A percentile compares a stretch with the other conserved stretches of the same genome.
These are phyloP conservation scores for Lipomyces yamadae DNA, from an alignment of 805 yeast species.

Conservation along the genomic window DNA sequence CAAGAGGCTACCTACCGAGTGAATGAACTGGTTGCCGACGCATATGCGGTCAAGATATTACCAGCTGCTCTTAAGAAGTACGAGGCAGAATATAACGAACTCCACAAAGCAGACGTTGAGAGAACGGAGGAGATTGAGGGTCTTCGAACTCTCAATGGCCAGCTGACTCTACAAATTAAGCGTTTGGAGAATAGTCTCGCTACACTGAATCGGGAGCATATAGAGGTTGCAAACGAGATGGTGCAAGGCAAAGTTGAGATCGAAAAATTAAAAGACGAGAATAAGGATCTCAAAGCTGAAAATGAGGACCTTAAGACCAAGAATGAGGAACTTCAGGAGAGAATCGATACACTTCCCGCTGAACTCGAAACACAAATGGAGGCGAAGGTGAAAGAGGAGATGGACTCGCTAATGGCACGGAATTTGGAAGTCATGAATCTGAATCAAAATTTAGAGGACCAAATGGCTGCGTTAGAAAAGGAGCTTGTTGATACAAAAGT, in stretches of 20 bases:
- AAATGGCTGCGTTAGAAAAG: constrained; percentile 52
- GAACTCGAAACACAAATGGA: constrained; percentile 43
- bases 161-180: constrained; percentile 71
- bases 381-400: constrained; percentile 52
- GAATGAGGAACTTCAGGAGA: constrained; percentile 53
- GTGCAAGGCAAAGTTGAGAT: constrained; percentile 75
- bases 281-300: constrained; percentile 59
- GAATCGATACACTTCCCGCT: constrained; percentile 33
- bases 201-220: constrained; percentile 77
- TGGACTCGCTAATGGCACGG: constrained; percentile 63
- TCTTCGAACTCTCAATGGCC: constrained; percentile 68
- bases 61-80: constrained; percentile 76
- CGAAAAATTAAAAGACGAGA: constrained; percentile 78
- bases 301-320: constrained; percentile 53
- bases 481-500: constrained; percentile 47
- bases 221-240: constrained; percentile 84
- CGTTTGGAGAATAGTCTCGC: constrained; percentile 72
- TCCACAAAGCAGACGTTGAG: constrained; percentile 69
- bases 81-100: constrained; percentile 72
- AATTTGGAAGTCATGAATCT: constrained; percentile 69
- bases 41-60: constrained; percentile 70
- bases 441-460: constrained; percentile 62
- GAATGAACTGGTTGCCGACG: constrained; percentile 75
- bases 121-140: constrained; percentile 65
- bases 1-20: constrained; percentile 56